Evolutionary conservation across 1,284 basidiomycete genomes (phyloP).

Genomic region (Heterobasidion parviporum): DNA sequence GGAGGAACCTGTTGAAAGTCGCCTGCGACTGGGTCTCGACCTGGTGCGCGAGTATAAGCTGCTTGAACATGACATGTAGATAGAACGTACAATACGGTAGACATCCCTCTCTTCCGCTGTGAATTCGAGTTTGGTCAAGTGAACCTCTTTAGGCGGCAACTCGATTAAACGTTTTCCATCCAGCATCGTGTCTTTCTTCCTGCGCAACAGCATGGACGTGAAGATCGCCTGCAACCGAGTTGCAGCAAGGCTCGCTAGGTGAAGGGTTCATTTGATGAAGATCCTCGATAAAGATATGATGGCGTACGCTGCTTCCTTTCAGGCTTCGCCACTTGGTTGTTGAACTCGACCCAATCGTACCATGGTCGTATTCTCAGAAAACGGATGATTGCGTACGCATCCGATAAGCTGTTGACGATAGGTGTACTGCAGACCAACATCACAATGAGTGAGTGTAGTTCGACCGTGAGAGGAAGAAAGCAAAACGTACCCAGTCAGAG

Average conservation of each 20-base stretch:
- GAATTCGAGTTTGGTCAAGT: constrained; percentile 41
- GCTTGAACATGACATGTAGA: neutral
- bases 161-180: constrained; percentile 55
- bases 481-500: constrained; percentile 39
- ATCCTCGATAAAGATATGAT: neutral
- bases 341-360: constrained; percentile 44
- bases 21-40: constrained; percentile 47
- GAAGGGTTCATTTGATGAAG: neutral
- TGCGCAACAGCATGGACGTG: constrained; percentile 38
- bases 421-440: constrained; percentile 33
- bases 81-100: constrained; percentile 35
- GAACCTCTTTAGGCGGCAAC: constrained; percentile 44
- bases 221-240: constrained; percentile 45
- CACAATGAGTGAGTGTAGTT: neutral
- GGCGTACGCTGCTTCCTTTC: constrained; percentile 33
- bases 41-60: constrained; percentile 17
- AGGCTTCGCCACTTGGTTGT: constrained; percentile 27
- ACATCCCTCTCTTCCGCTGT: constrained; percentile 47
- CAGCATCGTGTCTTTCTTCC: constrained; percentile 45
- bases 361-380: constrained; percentile 45
- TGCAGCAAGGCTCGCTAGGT: constrained; percentile 37
- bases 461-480: constrained; percentile 1
- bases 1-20: constrained; percentile 49
- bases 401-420: constrained; percentile 43
- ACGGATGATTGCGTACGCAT: constrained; percentile 43